phyloP scores from a whole-genome alignment of 805 yeast genomes.

The Candida coleopterorum region DNA sequence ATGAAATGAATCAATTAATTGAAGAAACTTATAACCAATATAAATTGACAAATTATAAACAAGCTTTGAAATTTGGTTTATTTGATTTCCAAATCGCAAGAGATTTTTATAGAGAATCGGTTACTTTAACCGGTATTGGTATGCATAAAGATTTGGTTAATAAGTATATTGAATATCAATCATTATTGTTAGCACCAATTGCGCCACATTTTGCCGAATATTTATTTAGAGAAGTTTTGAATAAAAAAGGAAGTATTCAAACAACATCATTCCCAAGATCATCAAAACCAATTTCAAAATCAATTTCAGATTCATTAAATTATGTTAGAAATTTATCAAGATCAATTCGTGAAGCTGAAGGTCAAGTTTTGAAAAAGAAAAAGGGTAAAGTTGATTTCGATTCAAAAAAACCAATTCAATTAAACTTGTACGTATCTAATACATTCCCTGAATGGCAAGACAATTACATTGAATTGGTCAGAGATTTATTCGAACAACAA shows the following conservation, averaged over 20 bases:
- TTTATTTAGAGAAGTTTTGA: constrained; percentile 78
- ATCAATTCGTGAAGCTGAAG: constrained; percentile 90
- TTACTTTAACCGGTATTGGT: constrained; percentile 39
- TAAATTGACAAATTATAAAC: constrained; percentile 71
- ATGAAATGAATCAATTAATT: constrained; percentile 83
- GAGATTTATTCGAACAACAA: constrained; percentile 65
- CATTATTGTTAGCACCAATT: constrained; percentile 78
- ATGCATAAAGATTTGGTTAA: constrained; percentile 83
- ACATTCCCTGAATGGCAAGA: constrained; percentile 76
- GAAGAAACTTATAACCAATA: constrained; percentile 71
- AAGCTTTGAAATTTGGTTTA: constrained; percentile 84
- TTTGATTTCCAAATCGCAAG: constrained; percentile 94
- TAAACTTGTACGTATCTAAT: constrained; percentile 69
- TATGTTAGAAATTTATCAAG: constrained; percentile 78
- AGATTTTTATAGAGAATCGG: constrained; percentile 90
- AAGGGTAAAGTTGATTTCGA: constrained; percentile 81
- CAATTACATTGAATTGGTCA: constrained; percentile 59
- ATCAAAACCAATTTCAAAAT: constrained; percentile 57
- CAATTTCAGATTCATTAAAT: constrained; percentile 62
- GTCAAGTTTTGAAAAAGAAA: constrained; percentile 70
- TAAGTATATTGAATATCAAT: constrained; percentile 83
- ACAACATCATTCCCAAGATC: constrained; percentile 76
- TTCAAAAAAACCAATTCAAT: constrained; percentile 61
- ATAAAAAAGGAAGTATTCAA: constrained; percentile 63
- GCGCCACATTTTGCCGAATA: constrained; percentile 96